Conservation (phyloP, 352 stramenopile species). For the Phytophthora litchii region DNA sequence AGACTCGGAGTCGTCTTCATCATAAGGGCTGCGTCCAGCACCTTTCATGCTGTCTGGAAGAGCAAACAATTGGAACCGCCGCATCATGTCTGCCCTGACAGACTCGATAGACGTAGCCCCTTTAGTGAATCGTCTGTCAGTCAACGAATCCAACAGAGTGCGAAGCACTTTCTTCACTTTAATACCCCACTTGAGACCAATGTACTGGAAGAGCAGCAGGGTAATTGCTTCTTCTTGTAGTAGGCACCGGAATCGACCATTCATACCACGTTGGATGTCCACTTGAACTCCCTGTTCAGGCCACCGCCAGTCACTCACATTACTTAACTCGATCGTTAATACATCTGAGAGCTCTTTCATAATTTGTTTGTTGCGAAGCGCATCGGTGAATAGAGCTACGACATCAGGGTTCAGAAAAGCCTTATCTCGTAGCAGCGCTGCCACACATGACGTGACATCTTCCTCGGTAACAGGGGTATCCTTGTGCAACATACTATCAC, state of each 20-base stretch:
- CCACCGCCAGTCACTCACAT: conserved; percentile 49
- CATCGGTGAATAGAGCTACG: conserved; percentile 41
- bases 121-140: not conserved
- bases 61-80: conserved; percentile 34
- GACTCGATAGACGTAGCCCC: conserved; percentile 18
- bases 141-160: conserved; percentile 36
- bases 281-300: conserved; percentile 38
- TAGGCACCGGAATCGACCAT: conserved; percentile 48
- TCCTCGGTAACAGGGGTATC: conserved; percentile 20
- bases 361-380: conserved; percentile 35
- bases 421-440: conserved; percentile 38
- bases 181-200: conserved; percentile 41
- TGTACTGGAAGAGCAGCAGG: conserved; percentile 52
- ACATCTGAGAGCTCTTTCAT: conserved; percentile 50
- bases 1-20: conserved; percentile 15
- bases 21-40: conserved; percentile 20
- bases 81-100: conserved; percentile 21
- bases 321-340: conserved; percentile 55
- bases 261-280: conserved; percentile 50
- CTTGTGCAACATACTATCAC: conserved; percentile 28
- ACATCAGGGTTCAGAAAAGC: conserved; percentile 41
- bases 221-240: conserved; percentile 54
- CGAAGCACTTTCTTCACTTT: conserved; percentile 31
- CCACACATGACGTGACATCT: conserved; percentile 35
- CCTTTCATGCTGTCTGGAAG: conserved; percentile 26